Base-by-base conservation (phyloP, 192 early-diverging fungal species). In the Chytriomyces hyalinus region DNA sequence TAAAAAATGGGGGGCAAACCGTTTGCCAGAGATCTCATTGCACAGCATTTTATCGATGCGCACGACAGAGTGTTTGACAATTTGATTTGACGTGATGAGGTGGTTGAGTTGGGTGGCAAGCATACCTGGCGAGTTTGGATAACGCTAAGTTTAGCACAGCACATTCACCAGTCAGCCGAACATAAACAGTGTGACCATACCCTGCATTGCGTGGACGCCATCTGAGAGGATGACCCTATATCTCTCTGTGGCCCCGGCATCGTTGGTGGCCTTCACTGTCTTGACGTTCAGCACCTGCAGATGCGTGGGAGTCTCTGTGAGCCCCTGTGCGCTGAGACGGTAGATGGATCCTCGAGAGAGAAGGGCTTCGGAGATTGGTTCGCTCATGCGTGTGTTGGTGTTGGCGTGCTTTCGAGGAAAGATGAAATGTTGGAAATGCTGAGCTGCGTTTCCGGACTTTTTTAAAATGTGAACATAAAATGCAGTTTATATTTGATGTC, bases 191-290 rank as follows among this genome's bases (percentile, higher is more conserved):
- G 24, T 13, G 17, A 1, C 6, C 73, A 49, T 82, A 92, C 92
- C 90, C 80, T 92, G 91, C 79, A 91, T 87, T 46, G 85, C 88
- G 71, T 89, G 50, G 13, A 26, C 63, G 45, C 92, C 91, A 80
- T 93, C 92, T 7, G 90, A 91, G 22, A 93, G 76, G 1, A 93
- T 80, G 8, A 90, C 57, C 69, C 91, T 90, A 50, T 28, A 72
- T 65, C 74, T 46, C 57, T 75, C 82, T 17, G 73, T 51, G 44
- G 11, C 65, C 17, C 36, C 10, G 45, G 17, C 13, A 13, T n/a
- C 45, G 36, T 13, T 68, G 5, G 46, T 50, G 36, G 73, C 17
- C 20, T 43, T n/a, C 61, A 85, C 66, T 76, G 83, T 80, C 81
- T 87, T 87, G 47, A 85, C 82, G 64, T 71, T 81, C 28, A 87